Percentiles rank a stretch among this genome's conserved stretches.
These are phyloP conservation scores for Wolfiporia cocos DNA, from an alignment of 1,284 basidiomycete genomes.

Conservation along the genomic window DNA sequence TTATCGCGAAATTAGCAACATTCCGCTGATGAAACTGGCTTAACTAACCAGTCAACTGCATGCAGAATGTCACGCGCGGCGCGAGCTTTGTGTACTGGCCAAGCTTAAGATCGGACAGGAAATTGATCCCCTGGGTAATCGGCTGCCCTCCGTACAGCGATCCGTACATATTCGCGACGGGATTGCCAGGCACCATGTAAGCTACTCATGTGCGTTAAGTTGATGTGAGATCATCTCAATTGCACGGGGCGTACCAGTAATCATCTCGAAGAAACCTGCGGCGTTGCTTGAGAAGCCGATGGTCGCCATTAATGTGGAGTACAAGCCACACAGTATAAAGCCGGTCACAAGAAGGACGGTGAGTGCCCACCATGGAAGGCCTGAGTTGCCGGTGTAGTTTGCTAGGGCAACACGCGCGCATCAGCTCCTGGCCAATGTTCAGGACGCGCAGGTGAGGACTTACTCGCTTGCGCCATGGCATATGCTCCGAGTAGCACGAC, in stretches of 20 bases:
- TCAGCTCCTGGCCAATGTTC: neutral
- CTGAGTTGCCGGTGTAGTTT: conserved; percentile 45
- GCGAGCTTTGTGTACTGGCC: conserved; percentile 53
- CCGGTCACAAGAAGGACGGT: conserved; percentile 42
- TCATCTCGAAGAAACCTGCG: conserved; percentile 25
- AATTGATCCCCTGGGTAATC: conserved; percentile 32
- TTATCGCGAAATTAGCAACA: neutral
- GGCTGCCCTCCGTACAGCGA: conserved; percentile 36
- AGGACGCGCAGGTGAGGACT: conserved; percentile 1
- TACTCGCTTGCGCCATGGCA: conserved; percentile 33
- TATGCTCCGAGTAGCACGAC: conserved; percentile 36
- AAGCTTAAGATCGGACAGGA: conserved; percentile 45
- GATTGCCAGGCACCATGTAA: conserved; percentile 34
- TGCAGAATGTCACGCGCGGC: conserved; percentile 52
- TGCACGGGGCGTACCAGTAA: conserved; percentile 10
- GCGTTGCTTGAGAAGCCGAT: conserved; percentile 30
- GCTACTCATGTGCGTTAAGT: conserved; percentile 10
- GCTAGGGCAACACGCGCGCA: conserved; percentile 21
- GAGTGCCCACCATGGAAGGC: conserved; percentile 45
- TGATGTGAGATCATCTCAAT: neutral
- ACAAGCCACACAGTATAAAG: conserved; percentile 41
- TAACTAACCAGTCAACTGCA: conserved; percentile 31
- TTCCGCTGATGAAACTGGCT: neutral
- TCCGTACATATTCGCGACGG: conserved; percentile 46
- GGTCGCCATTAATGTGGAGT: conserved; percentile 41